A percentile compares a stretch with the other conserved stretches of the same genome.
Conservation (phyloP, 331 rosid genomes). For the Quercus lobata region DNA sequence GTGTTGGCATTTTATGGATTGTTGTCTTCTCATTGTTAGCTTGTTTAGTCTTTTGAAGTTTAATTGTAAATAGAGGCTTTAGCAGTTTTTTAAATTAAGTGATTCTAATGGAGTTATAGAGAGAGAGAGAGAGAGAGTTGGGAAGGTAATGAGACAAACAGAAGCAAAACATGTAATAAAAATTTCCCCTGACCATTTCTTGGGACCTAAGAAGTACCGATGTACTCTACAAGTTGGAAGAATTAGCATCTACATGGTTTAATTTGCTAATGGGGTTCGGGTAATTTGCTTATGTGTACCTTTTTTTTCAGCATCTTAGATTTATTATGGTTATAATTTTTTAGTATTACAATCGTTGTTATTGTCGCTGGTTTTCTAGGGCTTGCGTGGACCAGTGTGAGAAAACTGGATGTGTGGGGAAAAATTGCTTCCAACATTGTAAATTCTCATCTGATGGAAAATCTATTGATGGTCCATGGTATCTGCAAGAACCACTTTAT, state of each 20-base stretch:
- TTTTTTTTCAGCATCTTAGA: not conserved
- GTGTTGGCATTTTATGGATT: too few species aligned
- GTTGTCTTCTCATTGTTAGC: too few species aligned
- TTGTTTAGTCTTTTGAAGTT: too few species aligned
- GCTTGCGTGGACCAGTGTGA: constrained; percentile 74
- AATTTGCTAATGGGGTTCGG: not conserved
- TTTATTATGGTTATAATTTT: not conserved
- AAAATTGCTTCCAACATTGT: constrained; percentile 90
- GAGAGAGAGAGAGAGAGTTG: too few species aligned
- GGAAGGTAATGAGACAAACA: too few species aligned
- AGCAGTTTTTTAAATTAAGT: too few species aligned
- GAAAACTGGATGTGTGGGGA: constrained; percentile 86
- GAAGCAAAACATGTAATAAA: not conserved
- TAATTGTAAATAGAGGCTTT: too few species aligned
- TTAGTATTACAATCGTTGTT: not conserved
- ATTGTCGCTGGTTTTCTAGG: constrained; percentile 38
- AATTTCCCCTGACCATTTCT: not conserved
- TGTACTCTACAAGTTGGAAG: not conserved
- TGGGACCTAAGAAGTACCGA: not conserved
- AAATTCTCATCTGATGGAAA: constrained; percentile 97
- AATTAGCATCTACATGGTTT: not conserved
- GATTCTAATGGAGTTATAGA: too few species aligned
- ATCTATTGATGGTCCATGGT: constrained; percentile 97
- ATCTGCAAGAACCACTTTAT: constrained; percentile 91
- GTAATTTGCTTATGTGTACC: not conserved